Conservation (phyloP, 768 basidiomycete species). For the Chalciporus chontae region DNA sequence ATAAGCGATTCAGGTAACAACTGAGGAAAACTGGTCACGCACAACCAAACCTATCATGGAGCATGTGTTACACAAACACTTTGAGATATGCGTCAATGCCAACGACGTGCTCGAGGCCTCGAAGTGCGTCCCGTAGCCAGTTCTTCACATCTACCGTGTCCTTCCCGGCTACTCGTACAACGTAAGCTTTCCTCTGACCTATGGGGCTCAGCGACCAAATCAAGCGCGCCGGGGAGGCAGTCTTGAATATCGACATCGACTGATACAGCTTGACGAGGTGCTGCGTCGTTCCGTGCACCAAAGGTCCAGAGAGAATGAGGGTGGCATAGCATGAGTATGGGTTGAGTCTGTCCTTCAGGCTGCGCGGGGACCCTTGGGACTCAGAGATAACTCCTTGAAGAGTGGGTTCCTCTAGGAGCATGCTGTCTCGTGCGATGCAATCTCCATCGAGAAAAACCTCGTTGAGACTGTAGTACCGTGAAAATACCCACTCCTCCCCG, state of each 20-base stretch:
- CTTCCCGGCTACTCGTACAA: conserved; percentile 71
- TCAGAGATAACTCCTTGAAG: conserved; percentile 3
- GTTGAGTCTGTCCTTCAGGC: conserved; percentile 56
- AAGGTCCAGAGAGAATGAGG: conserved; percentile 74
- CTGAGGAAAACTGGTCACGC: too few relatives aligned
- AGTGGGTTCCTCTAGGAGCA: conserved; percentile 60
- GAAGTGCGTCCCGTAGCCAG: conserved; percentile 63
- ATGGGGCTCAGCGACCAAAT: conserved; percentile 81
- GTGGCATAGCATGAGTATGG: conserved; percentile 93
- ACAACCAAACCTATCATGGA: too few relatives aligned
- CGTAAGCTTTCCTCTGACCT: conserved; percentile 41
- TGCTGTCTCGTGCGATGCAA: conserved; percentile 71
- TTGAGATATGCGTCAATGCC: conserved; percentile 64
- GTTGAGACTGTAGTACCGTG: conserved; percentile 80
- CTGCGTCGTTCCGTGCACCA: conserved; percentile 44
- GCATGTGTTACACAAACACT: conserved; percentile 45
- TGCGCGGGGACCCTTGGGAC: conserved; percentile 35
- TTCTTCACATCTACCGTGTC: conserved; percentile 72
- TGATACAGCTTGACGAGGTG: conserved; percentile 49
- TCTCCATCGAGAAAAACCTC: conserved; percentile 68
- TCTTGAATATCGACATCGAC: conserved; percentile 60
- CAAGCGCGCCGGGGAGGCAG: conserved; percentile 49
- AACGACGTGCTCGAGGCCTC: conserved; percentile 47
- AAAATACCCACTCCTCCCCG: conserved; percentile 89
- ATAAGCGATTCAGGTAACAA: too few relatives aligned